A percentile compares a stretch with the other conserved stretches of the same genome.
Evolutionary conservation across 1,284 basidiomycete species (phyloP).

Genomic region (Sanghuangporus baumii): DNA sequence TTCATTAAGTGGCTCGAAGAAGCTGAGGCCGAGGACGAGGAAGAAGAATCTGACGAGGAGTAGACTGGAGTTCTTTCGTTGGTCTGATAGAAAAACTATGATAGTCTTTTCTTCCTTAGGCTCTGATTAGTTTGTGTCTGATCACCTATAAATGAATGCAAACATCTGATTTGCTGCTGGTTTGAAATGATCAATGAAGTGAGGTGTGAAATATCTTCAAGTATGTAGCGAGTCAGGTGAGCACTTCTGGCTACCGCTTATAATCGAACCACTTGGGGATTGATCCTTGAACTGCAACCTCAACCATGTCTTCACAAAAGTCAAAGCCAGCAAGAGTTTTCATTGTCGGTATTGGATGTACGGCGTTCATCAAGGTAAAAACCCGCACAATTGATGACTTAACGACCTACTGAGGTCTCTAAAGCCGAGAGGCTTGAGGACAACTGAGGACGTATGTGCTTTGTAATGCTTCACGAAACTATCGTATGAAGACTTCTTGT

Average conservation of each 20-base stretch:
- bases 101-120: too few relatives aligned
- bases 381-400: not conserved
- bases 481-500: not conserved
- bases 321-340: constrained; percentile 48
- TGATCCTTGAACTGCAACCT: not conserved
- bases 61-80: not conserved
- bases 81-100: not conserved
- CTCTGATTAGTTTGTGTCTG: not conserved
- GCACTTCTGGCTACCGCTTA: not conserved
- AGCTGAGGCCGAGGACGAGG: constrained; percentile 40
- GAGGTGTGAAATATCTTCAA: not conserved
- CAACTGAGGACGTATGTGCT: constrained; percentile 57
- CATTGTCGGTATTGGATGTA: constrained; percentile 74
- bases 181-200: not conserved
- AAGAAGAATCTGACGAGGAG: constrained; percentile 24
- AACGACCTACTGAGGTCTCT: constrained; percentile 5
- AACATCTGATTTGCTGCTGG: not conserved
- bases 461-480: not conserved
- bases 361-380: constrained; percentile 71
- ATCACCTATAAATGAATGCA: not conserved
- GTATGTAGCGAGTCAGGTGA: not conserved
- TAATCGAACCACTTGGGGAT: not conserved
- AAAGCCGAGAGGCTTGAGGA: constrained; percentile 57
- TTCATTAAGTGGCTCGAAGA: constrained; percentile 43
- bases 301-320: not conserved